Evolutionary conservation across 306 rosid genomes (phyloP), one percentile per base, ranked within the genome.

Genomic region (Casuarina glauca): DNA sequence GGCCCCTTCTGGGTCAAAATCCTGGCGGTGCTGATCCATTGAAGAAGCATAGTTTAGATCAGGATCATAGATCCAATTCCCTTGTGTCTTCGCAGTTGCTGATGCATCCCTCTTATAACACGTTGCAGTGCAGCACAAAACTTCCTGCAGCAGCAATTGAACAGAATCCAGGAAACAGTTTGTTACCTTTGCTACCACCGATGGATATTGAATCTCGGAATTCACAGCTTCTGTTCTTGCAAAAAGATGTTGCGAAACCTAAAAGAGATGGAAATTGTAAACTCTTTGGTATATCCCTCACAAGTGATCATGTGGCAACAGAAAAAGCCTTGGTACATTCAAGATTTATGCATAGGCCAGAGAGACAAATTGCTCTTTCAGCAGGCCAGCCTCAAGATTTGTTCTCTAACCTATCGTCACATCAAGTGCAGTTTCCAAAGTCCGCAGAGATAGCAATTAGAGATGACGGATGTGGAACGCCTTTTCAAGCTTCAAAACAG

Each of bases 251-350:
- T 54, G 69, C 64, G 36, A 82, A 85, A 66, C 75, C 85, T 43
- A 81, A 76, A 16, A 45, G 71, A 71, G 87, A 83, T 76, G 84
- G 82, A 49, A 83, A 78, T 58, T 85, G 82, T 82, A 88, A 85
- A 80, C 85, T 88, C 79, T 88, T 88, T 71, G 91, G 91, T 49
- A 83, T 78, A 55, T 83, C 87, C 63, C 91, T 88, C 58, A 20
- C 46, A 42, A 12, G 68, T 6, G 75, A 74, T 50, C 75, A 78
- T 49, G 50, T 67, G 36, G 62, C 82, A 73, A 62, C 81, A 44
- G 89, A 77, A 38, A 71, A 82, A 50, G 46, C 76, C 57, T 61
- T 49, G 10, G 53, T 72, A 43, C 73, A 53, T 38, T 50, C 64
- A 44, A 72, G 66, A 17, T n/a, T 36, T 77, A 75, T 79, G 60